A percentile compares a stretch with the other conserved stretches of the same genome.
Conservation (phyloP, 805 yeast genomes). For the Cyberlindnera saturnus region DNA sequence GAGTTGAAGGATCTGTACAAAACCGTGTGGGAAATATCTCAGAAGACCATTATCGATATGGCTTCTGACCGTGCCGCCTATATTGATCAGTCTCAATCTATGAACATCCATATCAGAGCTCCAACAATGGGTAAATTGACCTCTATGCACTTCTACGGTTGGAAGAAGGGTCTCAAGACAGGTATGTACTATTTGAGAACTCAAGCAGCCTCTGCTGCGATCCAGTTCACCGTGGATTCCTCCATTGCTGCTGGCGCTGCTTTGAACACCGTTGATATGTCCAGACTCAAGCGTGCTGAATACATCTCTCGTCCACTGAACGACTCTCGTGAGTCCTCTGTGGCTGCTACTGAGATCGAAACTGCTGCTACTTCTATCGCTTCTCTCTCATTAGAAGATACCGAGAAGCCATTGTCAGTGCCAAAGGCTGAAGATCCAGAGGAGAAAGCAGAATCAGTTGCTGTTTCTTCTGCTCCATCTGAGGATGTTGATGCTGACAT, state of each 20-base stretch:
- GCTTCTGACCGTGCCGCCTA: conserved; percentile 78
- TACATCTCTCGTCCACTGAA: conserved; percentile 24
- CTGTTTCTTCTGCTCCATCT: conserved; percentile 25
- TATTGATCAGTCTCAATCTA: conserved; percentile 86
- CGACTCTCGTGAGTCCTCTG: conserved; percentile 21
- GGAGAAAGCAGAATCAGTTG: conserved; percentile 23
- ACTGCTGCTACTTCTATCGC: conserved; percentile 30
- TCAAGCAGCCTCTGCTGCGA: conserved; percentile 94
- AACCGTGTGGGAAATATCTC: conserved; percentile 96
- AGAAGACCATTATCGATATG: conserved; percentile 78
- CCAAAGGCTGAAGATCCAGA: conserved; percentile 16
- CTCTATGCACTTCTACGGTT: conserved; percentile 94
- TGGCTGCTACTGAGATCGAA: conserved; percentile 28
- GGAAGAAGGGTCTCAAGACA: conserved; percentile 95
- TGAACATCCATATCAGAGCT: conserved; percentile 76
- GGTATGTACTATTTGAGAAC: conserved; percentile 96
- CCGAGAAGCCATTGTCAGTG: conserved; percentile 26
- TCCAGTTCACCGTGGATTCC: conserved; percentile 69
- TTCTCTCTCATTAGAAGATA: conserved; percentile 36
- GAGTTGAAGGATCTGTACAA: conserved; percentile 75
- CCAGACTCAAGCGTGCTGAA: conserved; percentile 32
- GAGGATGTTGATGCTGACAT: conserved; percentile 65
- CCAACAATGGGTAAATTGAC: conserved; percentile 96
- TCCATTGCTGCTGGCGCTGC: conserved; percentile 97
- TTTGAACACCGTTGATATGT: conserved; percentile 30